Evolutionary conservation across 2,329 filamentous ascomycete genomes (phyloP), one percentile per base, ranked within the genome.

Genomic region (Diaporthe amygdali): DNA sequence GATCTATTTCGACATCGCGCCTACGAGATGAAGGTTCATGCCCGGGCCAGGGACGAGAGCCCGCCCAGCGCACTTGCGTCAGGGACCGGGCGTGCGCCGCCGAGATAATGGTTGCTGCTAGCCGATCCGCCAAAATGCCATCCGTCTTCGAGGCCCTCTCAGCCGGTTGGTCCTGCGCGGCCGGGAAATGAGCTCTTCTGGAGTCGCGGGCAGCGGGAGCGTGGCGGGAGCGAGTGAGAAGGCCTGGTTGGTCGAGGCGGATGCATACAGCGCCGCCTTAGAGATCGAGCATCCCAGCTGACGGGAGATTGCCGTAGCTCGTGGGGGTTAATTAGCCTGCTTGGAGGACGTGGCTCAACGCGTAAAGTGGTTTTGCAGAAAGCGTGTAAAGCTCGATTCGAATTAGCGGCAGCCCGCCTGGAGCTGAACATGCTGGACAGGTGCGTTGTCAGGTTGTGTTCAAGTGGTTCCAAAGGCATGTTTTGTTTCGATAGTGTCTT

Each of bases 1-100:
- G 41, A 49, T 37, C 44, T 37, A 25, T 20, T 30, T 49, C 59
- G 59, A 20, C 30, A 64, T 47, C n/a, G 66, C 39, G 44, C 39
- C 51, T 68, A 25, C 41, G 66, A 68, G 51, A 68, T 68, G 66
- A 68, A 46, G 30, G 25, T 37, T 64, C 44, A 64, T 49, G 59
- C 59, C 25, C n/a, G 32, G 5, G 27, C 30, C 30, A 30, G 46
- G 15, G 14, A 6, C 41, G 17, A 46, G 12, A 52, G 37, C 22
- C 49, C 41, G n/a, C n/a, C 30, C 14, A 64, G 44, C 44, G 15
- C 30, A 34, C 59, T 63, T 47, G 41, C n/a, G 56, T 46, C 30
- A 12, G 39, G 9, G 20, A 25, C 46, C 20, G 44, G 44, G n/a
- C 44, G 22, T 54, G 51, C 30, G n/a, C 51, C 27, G 51, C 32